Percentiles rank a stretch among this genome's conserved stretches.
Evolutionary conservation across 371 early-diverging fungal genomes (phyloP).

Genomic region (Mortierella sp.): DNA sequence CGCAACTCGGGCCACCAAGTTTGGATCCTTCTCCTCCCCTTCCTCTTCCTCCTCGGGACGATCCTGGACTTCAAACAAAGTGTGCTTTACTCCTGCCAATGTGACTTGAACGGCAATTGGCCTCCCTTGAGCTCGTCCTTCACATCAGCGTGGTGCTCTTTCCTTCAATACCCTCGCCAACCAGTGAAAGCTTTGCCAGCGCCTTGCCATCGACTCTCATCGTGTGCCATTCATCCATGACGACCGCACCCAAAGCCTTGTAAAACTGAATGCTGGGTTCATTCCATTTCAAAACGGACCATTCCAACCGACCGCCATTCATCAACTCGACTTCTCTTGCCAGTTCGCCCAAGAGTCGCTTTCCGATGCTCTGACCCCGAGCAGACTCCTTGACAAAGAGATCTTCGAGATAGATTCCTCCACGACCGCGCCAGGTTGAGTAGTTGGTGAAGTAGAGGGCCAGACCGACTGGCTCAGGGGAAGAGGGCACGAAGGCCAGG

Average conservation of each 20-base stretch:
- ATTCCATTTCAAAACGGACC: conserved; percentile 87
- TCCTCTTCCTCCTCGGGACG: too few species aligned
- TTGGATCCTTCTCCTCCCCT: too few species aligned
- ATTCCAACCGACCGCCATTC: conserved; percentile 83
- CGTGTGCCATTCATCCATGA: conserved; percentile 78
- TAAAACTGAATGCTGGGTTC: conserved; percentile 75
- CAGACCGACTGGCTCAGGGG: conserved; percentile 75
- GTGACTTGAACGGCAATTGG: too few species aligned
- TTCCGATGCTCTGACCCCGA: conserved; percentile 83
- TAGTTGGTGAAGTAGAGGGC: conserved; percentile 90
- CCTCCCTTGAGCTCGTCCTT: too few species aligned
- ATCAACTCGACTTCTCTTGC: conserved; percentile 74
- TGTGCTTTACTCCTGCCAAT: too few species aligned
- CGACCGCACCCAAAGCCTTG: conserved; percentile 70
- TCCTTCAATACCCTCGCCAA: conserved; percentile 33
- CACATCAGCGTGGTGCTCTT: conserved; percentile 43
- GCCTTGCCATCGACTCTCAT: conserved; percentile 74
- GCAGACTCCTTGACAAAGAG: conserved; percentile 77
- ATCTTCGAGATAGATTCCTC: conserved; percentile 90
- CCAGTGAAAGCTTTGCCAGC: conserved; percentile 64
- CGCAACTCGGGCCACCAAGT: too few species aligned
- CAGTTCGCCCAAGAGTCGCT: conserved; percentile 75
- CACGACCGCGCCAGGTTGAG: conserved; percentile 79
- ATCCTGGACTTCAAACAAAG: too few species aligned
- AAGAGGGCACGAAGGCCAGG: conserved; percentile 49